Base-by-base conservation (phyloP, 208 protist genomes). In the Acanthamoeba royreba region DNA sequence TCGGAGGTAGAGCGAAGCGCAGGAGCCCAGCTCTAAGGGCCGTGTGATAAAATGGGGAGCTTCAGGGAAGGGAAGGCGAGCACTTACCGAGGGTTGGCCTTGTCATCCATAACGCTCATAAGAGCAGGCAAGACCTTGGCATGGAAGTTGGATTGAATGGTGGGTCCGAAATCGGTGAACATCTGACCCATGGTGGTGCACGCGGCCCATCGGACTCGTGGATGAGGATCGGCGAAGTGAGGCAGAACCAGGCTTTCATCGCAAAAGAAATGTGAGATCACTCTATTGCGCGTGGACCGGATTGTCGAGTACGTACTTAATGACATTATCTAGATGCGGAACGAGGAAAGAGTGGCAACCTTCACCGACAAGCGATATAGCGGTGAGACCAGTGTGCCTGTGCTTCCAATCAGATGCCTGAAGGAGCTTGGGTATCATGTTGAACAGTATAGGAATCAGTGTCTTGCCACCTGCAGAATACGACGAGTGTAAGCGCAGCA, bases 151-250 rank as follows among this genome's bases (percentile, higher is more conserved):
- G 63, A 87, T 35, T 96, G 95, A 35, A 96, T 91, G 35, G 77
- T 94, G 31, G 79, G 92, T 15, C 89, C 93, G 81, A 98, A 98
- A 92, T 98, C 97, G 40, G 95, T 98, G 40, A 94, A 95, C 88
- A 98, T 94, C 95, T 98, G 97, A 40, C 97, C 97, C 25, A 98
- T 87, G 72, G 95, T 95, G 95, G 98, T 97, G 93, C 97, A 97
- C 4, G 98, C 94, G n/a, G 97, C 97, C 63, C 95, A 98, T 66
- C 98, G 92, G 11, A 98, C 98, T 53, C 97, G 94, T 35, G 97
- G 95, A 69, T 98, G 96, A 25, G 63, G 69, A 74, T 98, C 98
- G 38, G 58, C 42, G 35, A 97, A 58, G 38, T 95, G 83, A n/a
- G 93, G 87, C 28, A 95, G 4, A 0, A 97, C 85, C n/a, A 86